Percentiles rank a stretch among this genome's conserved stretches.
phyloP scores from a whole-genome alignment of 1,284 basidiomycete species.

The Cutaneotrichosporon sp. region DNA sequence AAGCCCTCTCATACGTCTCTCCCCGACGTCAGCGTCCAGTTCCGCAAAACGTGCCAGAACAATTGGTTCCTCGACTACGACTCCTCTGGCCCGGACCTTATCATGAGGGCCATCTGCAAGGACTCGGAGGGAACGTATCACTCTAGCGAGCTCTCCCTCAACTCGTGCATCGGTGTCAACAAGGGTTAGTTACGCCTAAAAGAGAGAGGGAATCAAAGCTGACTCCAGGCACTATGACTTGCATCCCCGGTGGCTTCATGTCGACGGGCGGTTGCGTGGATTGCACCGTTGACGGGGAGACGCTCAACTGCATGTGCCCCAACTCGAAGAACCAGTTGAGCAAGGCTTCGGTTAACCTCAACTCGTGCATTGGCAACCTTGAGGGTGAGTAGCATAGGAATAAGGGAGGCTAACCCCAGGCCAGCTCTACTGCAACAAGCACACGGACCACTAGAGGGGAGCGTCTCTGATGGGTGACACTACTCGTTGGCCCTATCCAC shows the following conservation, averaged over 20 bases:
- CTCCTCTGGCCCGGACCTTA: background rate
- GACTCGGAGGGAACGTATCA: background rate
- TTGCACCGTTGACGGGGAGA: background rate
- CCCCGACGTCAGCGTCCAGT: background rate
- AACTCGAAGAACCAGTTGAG: background rate
- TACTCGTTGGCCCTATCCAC: too few species aligned
- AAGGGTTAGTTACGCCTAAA: background rate
- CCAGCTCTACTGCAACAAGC: slow-evolving; percentile 9
- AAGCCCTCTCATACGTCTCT: background rate
- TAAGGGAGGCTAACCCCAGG: background rate
- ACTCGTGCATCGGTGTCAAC: background rate
- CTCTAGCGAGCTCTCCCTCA: background rate
- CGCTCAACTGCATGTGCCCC: background rate
- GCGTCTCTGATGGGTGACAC: too few species aligned
- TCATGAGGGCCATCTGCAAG: background rate
- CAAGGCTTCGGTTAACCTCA: background rate
- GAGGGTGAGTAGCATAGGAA: background rate
- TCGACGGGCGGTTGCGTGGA: background rate
- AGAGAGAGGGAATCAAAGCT: background rate
- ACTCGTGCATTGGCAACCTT: background rate
- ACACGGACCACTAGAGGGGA: background rate
- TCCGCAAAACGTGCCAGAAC: background rate
- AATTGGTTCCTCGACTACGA: background rate
- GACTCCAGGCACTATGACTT: background rate
- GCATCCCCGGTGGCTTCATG: background rate